Evolutionary conservation across 495 filamentous ascomycete genomes (phyloP).

Genomic region (Letharia lupina): DNA sequence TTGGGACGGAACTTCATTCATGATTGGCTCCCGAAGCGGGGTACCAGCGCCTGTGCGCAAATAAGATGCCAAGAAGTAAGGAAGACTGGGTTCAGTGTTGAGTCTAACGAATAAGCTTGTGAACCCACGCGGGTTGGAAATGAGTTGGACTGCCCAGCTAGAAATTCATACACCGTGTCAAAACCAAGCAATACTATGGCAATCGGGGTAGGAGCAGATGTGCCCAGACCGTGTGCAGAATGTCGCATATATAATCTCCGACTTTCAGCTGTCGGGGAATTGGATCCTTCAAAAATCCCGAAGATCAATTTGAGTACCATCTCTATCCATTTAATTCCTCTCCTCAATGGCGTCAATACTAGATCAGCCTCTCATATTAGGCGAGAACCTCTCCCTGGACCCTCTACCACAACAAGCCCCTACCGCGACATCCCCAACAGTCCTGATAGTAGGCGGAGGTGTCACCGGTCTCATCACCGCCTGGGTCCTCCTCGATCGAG

Average conservation of each 20-base stretch:
- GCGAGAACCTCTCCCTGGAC: slow-evolving; percentile 6
- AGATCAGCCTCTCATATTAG: neutral
- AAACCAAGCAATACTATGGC: neutral
- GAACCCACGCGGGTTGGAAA: neutral
- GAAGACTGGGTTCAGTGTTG: neutral
- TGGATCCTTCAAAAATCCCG: neutral
- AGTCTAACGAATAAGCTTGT: neutral
- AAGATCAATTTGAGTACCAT: neutral
- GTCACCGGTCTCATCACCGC: slow-evolving; percentile 38
- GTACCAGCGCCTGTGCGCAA: neutral
- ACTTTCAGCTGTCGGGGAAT: neutral
- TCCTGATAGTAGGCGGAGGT: slow-evolving; percentile 40
- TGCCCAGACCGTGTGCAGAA: neutral
- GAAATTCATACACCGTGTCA: neutral
- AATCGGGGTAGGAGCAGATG: neutral
- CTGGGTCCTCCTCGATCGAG: slow-evolving; percentile 42
- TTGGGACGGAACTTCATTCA: neutral
- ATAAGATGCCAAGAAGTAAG: neutral
- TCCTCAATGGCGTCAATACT: neutral
- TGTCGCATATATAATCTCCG: neutral
- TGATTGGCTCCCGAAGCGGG: neutral
- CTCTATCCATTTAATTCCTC: neutral
- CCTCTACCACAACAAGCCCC: slow-evolving; percentile 8
- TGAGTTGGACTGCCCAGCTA: neutral
- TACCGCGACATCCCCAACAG: slow-evolving; percentile 1